Conservation (phyloP, 345 rosid genomes). For the Salix caprea region DNA sequence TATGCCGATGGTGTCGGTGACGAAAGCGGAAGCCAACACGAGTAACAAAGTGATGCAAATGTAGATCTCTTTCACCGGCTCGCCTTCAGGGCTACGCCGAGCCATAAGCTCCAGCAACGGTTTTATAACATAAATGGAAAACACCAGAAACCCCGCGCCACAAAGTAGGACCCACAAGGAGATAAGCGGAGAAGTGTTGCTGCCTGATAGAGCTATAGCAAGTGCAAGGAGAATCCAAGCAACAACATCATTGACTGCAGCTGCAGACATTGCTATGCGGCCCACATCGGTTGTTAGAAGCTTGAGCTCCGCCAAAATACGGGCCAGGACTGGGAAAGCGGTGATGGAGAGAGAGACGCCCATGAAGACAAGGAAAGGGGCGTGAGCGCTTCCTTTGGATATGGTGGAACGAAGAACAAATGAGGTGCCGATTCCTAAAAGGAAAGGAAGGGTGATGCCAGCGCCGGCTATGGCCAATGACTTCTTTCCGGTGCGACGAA, state of each 20-base stretch:
- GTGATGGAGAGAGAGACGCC: conserved; percentile 50
- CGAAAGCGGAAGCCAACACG: conserved; percentile 34
- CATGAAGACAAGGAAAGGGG: conserved; percentile 52
- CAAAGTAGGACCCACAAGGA: conserved; percentile 42
- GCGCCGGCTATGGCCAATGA: conserved; percentile 55
- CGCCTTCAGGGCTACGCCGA: conserved; percentile 38
- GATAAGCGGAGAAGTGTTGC: conserved; percentile 24
- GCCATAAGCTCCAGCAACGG: conserved; percentile 30
- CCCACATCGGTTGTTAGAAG: conserved; percentile 50
- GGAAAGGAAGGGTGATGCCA: conserved; percentile 64
- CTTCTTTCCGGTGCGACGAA: conserved; percentile 59
- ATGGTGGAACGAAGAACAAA: conserved; percentile 51
- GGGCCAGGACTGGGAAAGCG: conserved; percentile 46
- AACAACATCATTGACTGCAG: conserved; percentile 43
- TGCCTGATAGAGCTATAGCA: conserved; percentile 39
- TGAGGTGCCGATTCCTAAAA: conserved; percentile 63
- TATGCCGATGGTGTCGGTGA: conserved; percentile 43
- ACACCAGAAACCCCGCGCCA: conserved; percentile 29
- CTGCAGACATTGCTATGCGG: conserved; percentile 52
- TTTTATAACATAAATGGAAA: conserved; percentile 13
- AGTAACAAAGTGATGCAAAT: conserved; percentile 32
- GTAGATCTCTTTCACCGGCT: conserved; percentile 44
- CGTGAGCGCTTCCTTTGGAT: conserved; percentile 38
- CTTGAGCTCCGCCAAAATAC: conserved; percentile 47
- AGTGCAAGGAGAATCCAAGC: conserved; percentile 50